Conservation (phyloP, 192 early-diverging fungal genomes). For the Backusella parvicylindrica region DNA sequence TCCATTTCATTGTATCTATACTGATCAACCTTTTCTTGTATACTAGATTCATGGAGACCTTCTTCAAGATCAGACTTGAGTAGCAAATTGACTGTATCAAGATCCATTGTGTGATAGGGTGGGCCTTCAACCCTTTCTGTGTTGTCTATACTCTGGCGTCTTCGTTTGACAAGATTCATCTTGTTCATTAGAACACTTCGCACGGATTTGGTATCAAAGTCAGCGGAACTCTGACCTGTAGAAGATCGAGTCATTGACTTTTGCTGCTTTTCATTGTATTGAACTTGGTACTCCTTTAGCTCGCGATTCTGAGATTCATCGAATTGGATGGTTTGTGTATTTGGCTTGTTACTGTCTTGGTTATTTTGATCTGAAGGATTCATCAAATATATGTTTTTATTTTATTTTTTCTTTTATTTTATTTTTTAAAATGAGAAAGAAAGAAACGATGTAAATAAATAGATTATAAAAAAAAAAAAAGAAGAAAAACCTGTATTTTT, state of each 20-base stretch:
- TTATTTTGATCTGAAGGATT: not conserved
- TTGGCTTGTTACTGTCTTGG: not conserved
- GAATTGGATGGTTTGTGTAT: slow-evolving; percentile 4
- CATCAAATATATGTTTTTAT: not conserved
- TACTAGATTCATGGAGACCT: slow-evolving; percentile 48
- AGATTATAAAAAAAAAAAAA: not conserved
- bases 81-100: slow-evolving; percentile 24
- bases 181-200: slow-evolving; percentile 27
- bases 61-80: slow-evolving; percentile 33
- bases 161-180: slow-evolving; percentile 28
- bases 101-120: slow-evolving; percentile 33
- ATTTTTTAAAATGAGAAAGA: not conserved
- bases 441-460: not conserved
- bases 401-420: not conserved
- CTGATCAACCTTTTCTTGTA: slow-evolving; percentile 32
- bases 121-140: slow-evolving; percentile 18
- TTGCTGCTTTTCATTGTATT: slow-evolving; percentile 13
- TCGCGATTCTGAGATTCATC: slow-evolving; percentile 10
- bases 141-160: slow-evolving; percentile 9
- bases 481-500: not conserved
- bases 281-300: slow-evolving; percentile 8
- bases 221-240: slow-evolving; percentile 14
- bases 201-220: slow-evolving; percentile 25
- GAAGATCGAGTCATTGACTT: slow-evolving; percentile 9
- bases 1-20: slow-evolving; percentile 64